These are phyloP conservation scores for Drosera spatulata DNA, from an alignment of 179 eudicot genomes.

Conservation along the genomic window DNA sequence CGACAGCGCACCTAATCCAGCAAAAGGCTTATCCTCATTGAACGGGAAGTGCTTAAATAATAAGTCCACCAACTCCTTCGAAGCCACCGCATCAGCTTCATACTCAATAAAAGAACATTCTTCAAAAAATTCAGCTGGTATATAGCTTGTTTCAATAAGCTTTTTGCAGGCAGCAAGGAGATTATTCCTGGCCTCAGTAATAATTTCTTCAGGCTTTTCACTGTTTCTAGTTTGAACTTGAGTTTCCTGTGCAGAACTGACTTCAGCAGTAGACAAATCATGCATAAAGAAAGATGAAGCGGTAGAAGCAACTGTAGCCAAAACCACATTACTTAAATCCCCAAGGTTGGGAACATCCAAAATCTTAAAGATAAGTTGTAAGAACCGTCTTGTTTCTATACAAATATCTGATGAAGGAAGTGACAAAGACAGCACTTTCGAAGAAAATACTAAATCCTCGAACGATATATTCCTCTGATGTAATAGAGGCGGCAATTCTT, in stretches of 20 bases:
- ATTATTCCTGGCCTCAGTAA: constrained; percentile 43
- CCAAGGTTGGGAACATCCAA: constrained; percentile 35
- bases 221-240: constrained; percentile 19
- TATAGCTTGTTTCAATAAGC: constrained; percentile 25
- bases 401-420: constrained; percentile 44
- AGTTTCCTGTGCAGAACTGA: constrained; percentile 26
- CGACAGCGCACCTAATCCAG: not conserved
- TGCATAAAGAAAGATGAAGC: constrained; percentile 48
- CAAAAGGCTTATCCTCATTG: not conserved
- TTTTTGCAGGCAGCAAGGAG: constrained; percentile 42
- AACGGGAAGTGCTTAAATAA: constrained; percentile 32
- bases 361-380: constrained; percentile 53
- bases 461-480: constrained; percentile 30
- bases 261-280: constrained; percentile 27
- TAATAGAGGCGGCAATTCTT: constrained; percentile 83
- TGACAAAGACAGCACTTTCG: constrained; percentile 47
- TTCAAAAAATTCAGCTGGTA: constrained; percentile 25
- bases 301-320: constrained; percentile 41
- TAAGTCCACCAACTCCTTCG: constrained; percentile 59
- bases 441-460: constrained; percentile 48
- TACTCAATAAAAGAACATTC: constrained; percentile 50
- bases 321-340: constrained; percentile 28
- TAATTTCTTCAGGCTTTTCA: constrained; percentile 29
- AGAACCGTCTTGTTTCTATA: constrained; percentile 46
- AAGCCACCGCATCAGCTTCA: constrained; percentile 38